Evolutionary conservation across 768 basidiomycete genomes (phyloP).

Genomic region (Lactarius indigo): DNA sequence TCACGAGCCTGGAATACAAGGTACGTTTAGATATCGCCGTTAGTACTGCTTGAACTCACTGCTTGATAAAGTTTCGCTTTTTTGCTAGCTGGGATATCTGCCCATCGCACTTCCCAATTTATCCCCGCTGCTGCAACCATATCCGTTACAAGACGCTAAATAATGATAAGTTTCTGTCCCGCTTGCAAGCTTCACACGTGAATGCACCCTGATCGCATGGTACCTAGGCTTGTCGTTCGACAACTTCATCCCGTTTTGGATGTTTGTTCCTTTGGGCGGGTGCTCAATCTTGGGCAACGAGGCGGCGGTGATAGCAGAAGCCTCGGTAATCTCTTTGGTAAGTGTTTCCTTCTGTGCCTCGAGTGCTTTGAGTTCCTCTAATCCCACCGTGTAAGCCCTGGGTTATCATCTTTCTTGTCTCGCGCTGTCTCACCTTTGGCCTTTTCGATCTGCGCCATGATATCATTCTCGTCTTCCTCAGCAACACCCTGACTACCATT

Average conservation of each 20-base stretch:
- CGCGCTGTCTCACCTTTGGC: background rate
- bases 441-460: background rate
- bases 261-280: background rate
- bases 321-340: background rate
- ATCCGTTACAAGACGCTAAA: background rate
- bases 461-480: background rate
- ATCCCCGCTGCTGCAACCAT: background rate
- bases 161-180: background rate
- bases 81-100: too few species aligned
- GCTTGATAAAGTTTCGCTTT: too few species aligned
- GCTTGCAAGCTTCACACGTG: background rate
- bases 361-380: background rate
- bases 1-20: too few species aligned
- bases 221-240: background rate
- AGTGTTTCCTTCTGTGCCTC: background rate
- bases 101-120: background rate
- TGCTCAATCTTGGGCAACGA: background rate
- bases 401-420: background rate
- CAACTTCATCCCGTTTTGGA: background rate
- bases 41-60: too few species aligned
- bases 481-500: background rate
- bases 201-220: background rate
- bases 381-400: background rate
- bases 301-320: background rate
- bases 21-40: too few species aligned